Evolutionary conservation across 1,284 basidiomycete species (phyloP), one percentile per base, ranked within the genome.

Genomic region (Cystobasidium slooffiae): DNA sequence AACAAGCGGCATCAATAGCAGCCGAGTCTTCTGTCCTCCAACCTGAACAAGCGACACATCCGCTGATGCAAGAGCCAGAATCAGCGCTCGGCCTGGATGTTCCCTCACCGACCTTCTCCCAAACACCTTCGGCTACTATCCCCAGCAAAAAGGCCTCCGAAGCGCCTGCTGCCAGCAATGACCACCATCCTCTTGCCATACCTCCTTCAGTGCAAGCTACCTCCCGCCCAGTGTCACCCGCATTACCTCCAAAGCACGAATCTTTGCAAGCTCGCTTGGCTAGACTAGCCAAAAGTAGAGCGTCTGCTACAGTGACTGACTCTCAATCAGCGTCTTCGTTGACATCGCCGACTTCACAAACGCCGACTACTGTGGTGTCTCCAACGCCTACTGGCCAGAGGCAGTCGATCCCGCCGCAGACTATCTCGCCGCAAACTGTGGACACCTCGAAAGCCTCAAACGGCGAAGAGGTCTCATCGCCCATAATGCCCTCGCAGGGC

Each of bases 211-310:
- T 53, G 16, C 51, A 44, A 51, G 46, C 66, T n/a, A 59, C 53
- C 18, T 68, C 66, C 22, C 52, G 66, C n/a, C 43, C 66, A 47
- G 53, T 49, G 24, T 53, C 70, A 12, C 58, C 70, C 49, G 61
- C 63, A n/a, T 44, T 47, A 14, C 53, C 70, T 6, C 62, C 70
- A 7, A 73, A 73, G 39, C 63, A 53, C 53, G 70, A 73, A 22
- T 65, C 62, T n/a, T 20, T 73, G 20, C 59, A 62, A n/a, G 70
- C 70, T 22, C 61, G 70, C 31, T 44, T 73, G n/a, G 70, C 70
- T n/a, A 53, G 70, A 49, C 49, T 73, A 8, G 64, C 64, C 18
- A 66, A 66, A 31, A 52, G 46, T n/a, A 62, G 70, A 49, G 62
- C 62, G 7, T n/a, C 31, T 12, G 49, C n/a, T 39, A 22, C 49